Base-by-base conservation (phyloP, 345 rosid species). In the Isatis tinctoria region DNA sequence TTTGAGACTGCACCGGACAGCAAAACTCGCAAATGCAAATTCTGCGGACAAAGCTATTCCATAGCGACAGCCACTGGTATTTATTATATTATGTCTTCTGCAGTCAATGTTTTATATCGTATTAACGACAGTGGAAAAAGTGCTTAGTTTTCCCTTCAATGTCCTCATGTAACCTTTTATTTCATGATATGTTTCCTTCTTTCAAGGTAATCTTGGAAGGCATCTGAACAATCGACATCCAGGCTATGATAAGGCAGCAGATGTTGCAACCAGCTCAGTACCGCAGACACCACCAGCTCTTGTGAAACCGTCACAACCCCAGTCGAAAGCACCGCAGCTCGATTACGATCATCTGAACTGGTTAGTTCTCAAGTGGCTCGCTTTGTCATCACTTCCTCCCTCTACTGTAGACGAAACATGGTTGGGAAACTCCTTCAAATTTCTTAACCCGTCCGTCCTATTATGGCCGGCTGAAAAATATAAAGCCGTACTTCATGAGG, bases 21-120 rank as follows among this genome's bases (percentile, higher is more conserved):
- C 66, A 94, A 89, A 81, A 91, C 90, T 72, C 84, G 98, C 32
- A 84, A 88, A 72, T 94, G 98, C 89, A 94, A 89, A 82, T 88
- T 91, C 83, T 91, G 98, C 43, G 92, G 96, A 30, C 98, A 93
- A 80, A 85, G 87, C 85, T 93, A 93, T 76, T 91, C 98, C 36
- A 91, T 88, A 60, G 90, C 98, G 14, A 91, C 97, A 40, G 98
- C 98, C 73, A 94, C 97, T 10, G 98, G 98, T 93, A 79, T 20
- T 22, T 48, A 41, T 43, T 45, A 44, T 48, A 41, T 43, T 45
- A 44, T 28, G 13, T 20, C 45, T 68, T 56, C 45, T 41, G 0
- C 1, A 27, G 30, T 27, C 30, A 0, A 13, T 16, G 11, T 57
- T 3, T 4, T 12, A 10, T 4, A 40, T 62, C 45, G 12, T 20